Conservation (phyloP, 768 basidiomycete species). For the Suillus subalutaceus region DNA sequence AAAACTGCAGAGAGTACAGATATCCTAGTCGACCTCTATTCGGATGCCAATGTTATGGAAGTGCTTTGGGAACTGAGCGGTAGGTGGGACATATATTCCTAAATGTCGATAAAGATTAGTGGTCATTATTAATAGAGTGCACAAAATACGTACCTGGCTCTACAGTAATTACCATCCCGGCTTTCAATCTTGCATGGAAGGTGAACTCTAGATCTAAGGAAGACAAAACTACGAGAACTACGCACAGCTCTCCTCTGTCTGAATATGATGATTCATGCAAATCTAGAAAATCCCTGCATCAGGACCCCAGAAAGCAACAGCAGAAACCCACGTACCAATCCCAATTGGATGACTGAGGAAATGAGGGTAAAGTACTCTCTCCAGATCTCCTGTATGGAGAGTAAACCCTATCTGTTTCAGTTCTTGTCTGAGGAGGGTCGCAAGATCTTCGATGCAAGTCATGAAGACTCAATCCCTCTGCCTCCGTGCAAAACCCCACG, state of each 20-base stretch:
- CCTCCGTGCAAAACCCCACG: constrained; percentile 60
- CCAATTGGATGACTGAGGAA: constrained; percentile 92
- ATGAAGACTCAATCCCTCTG: constrained; percentile 60
- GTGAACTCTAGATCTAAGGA: constrained; percentile 9
- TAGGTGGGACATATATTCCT: constrained; percentile 89
- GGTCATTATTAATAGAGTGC: background rate
- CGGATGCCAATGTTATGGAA: constrained; percentile 93
- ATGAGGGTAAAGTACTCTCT: constrained; percentile 85
- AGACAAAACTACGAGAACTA: constrained; percentile 13
- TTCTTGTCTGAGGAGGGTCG: constrained; percentile 64
- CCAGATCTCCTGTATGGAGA: constrained; percentile 54
- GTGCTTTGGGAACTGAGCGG: constrained; percentile 74
- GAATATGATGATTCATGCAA: constrained; percentile 81
- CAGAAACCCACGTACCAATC: constrained; percentile 55
- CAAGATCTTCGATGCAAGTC: constrained; percentile 80
- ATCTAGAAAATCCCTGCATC: constrained; percentile 49
- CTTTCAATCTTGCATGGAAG: constrained; percentile 53
- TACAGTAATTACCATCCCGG: constrained; percentile 91
- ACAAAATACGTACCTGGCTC: constrained; percentile 65
- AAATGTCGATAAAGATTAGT: constrained; percentile 17
- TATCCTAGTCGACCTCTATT: constrained; percentile 64
- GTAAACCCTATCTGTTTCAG: constrained; percentile 64
- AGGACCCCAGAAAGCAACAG: constrained; percentile 7
- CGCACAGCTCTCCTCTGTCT: constrained; percentile 58
- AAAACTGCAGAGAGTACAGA: background rate